A percentile compares a stretch with the other conserved stretches of the same genome.
phyloP scores from a whole-genome alignment of 1,284 basidiomycete genomes.

The Ganoderma sinense region DNA sequence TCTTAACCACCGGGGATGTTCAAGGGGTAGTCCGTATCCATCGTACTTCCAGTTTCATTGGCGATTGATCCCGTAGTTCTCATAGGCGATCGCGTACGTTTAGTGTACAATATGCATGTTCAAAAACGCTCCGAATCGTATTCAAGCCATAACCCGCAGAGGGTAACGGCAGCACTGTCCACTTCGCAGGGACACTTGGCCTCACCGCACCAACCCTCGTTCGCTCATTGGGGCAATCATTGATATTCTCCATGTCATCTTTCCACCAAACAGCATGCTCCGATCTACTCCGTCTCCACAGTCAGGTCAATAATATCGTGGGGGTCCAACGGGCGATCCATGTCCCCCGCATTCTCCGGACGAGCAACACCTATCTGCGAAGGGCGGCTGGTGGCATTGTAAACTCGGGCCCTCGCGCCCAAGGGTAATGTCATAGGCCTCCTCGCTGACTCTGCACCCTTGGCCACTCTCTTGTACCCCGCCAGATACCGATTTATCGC shows the following conservation, averaged over 20 bases:
- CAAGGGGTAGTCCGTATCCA: neutral
- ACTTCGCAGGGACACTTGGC: neutral
- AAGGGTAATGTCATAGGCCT: neutral
- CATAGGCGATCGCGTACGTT: too few species aligned
- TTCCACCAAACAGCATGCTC: neutral
- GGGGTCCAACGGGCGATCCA: too few species aligned
- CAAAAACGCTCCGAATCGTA: too few species aligned
- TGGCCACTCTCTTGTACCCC: neutral
- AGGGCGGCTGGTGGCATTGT: too few species aligned
- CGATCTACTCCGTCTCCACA: neutral
- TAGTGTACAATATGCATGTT: too few species aligned
- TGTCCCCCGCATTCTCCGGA: too few species aligned
- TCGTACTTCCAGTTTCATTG: neutral
- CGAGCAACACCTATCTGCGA: too few species aligned
- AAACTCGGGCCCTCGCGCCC: too few species aligned
- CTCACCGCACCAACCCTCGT: too few species aligned
- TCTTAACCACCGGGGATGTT: neutral
- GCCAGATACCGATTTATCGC: neutral
- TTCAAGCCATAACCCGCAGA: too few species aligned
- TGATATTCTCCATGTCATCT: too few species aligned
- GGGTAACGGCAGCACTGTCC: neutral
- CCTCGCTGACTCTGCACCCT: neutral
- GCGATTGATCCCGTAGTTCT: neutral
- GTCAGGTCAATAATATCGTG: neutral
- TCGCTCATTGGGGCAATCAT: too few species aligned